These are phyloP conservation scores for Auricularia heimuer DNA, from an alignment of 768 basidiomycete species.

Conservation along the genomic window DNA sequence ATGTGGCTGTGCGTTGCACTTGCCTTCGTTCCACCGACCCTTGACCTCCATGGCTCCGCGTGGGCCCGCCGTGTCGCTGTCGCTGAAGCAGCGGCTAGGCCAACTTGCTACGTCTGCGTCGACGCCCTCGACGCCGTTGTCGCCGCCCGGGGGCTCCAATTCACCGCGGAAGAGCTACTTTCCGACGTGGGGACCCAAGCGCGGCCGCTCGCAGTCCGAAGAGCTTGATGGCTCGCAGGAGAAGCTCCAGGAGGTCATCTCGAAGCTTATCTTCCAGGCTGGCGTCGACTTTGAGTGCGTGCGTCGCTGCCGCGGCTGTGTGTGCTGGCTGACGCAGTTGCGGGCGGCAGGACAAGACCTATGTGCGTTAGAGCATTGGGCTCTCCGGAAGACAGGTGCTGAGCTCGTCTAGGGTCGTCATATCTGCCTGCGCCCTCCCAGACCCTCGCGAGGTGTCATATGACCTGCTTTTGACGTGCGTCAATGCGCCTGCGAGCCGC, in stretches of 20 bases:
- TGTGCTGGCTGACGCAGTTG: neutral
- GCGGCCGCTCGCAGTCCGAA: neutral
- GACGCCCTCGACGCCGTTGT: neutral
- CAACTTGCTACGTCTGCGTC: slow-evolving; percentile 1
- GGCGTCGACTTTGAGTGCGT: slow-evolving; percentile 85
- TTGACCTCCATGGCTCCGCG: too few relatives aligned
- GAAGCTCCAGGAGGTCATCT: slow-evolving; percentile 53
- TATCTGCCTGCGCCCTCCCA: slow-evolving; percentile 75
- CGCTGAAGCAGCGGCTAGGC: slow-evolving; percentile 1
- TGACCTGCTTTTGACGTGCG: slow-evolving; percentile 65
- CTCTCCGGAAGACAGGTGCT: neutral
- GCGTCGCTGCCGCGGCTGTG: neutral
- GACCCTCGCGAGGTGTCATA: slow-evolving; percentile 70
- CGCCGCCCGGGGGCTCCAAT: neutral
- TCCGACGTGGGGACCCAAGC: slow-evolving; percentile 2
- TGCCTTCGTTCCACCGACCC: too few relatives aligned
- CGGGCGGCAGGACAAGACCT: slow-evolving; percentile 56
- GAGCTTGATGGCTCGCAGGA: slow-evolving; percentile 17
- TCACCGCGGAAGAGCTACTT: slow-evolving; percentile 6
- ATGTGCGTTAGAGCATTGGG: slow-evolving; percentile 43
- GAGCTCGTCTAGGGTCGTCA: slow-evolving; percentile 51
- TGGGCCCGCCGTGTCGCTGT: neutral
- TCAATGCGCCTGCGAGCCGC: slow-evolving; percentile 7
- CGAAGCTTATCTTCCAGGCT: slow-evolving; percentile 73
- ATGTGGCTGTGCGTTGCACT: too few relatives aligned